A percentile compares a stretch with the other conserved stretches of the same genome.
Conservation (phyloP, 2,329 filamentous ascomycete genomes). For the Pseudophaeomoniella oleicola region DNA sequence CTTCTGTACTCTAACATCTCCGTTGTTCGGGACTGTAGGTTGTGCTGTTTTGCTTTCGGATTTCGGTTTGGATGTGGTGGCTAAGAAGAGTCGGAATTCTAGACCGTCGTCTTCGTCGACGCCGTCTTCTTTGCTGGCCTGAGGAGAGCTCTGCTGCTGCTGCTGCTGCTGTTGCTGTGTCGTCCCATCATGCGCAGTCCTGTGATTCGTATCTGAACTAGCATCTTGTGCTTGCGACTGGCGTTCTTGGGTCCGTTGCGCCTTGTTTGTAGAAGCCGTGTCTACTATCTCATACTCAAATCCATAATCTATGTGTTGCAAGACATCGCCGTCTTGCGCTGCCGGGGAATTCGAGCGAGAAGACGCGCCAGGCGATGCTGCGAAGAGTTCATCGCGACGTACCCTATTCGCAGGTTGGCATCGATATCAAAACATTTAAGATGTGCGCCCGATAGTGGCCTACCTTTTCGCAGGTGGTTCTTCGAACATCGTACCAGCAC, state of each 20-base stretch:
- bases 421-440: no score
- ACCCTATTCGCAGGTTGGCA: no score
- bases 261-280: background rate
- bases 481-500: background rate
- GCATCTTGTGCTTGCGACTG: no score
- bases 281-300: background rate
- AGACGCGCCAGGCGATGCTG: background rate
- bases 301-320: background rate
- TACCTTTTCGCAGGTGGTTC: background rate
- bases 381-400: background rate
- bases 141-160: no score
- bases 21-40: background rate
- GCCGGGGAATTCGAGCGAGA: background rate
- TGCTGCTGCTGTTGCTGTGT: background rate
- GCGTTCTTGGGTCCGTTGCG: no score
- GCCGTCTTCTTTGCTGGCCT: background rate
- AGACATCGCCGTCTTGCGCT: background rate
- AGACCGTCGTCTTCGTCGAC: slow-evolving; percentile 1
- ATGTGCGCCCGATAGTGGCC: no score
- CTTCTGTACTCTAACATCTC: background rate
- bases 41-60: no score
- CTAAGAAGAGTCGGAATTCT: slow-evolving; percentile 1
- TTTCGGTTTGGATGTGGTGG: background rate
- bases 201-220: no score
- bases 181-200: no score